Percentiles rank a stretch among this genome's conserved stretches.
phyloP scores from a whole-genome alignment of 2,329 filamentous ascomycete species.

The Leptographium galeiforme region DNA sequence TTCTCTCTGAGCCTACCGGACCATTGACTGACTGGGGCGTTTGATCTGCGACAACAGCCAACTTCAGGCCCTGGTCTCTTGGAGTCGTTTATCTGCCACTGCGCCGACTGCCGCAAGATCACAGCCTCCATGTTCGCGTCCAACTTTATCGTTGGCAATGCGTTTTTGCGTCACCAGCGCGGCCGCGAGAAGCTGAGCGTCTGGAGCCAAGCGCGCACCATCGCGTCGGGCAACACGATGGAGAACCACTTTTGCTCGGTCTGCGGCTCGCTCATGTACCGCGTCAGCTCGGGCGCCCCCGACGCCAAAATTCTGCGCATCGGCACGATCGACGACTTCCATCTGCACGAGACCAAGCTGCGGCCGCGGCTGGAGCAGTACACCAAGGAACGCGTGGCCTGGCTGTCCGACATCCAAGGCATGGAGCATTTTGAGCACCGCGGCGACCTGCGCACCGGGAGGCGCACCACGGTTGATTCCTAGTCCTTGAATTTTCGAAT shows the following conservation, averaged over 20 bases:
- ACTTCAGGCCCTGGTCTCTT: slow-evolving; percentile 30
- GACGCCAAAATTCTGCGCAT: slow-evolving; percentile 27
- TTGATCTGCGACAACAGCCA: slow-evolving; percentile 20
- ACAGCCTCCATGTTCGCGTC: slow-evolving; percentile 49
- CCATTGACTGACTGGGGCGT: too few species aligned
- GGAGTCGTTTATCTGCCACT: slow-evolving; percentile 44
- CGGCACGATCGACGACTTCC: slow-evolving; percentile 39
- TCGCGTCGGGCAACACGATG: slow-evolving; percentile 35
- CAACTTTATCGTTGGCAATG: slow-evolving; percentile 38
- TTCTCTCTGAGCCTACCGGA: too few species aligned
- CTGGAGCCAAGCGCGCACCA: slow-evolving; percentile 32
- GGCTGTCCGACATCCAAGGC: neutral
- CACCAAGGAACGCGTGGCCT: slow-evolving; percentile 25
- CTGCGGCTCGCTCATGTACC: slow-evolving; percentile 42
- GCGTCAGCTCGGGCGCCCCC: slow-evolving; percentile 23
- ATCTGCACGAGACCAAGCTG: slow-evolving; percentile 31
- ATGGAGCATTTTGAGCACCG: too few species aligned
- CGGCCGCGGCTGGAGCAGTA: slow-evolving; percentile 32
- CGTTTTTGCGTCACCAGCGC: slow-evolving; percentile 31
- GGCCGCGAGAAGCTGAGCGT: slow-evolving; percentile 35
- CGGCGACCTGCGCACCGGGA: too few species aligned
- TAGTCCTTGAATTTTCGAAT: too few species aligned
- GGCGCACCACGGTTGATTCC: too few species aligned
- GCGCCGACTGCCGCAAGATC: slow-evolving; percentile 47
- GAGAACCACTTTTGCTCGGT: slow-evolving; percentile 46